phyloP scores from a whole-genome alignment of 106 monocot genomes.

The Acorus calamus region DNA sequence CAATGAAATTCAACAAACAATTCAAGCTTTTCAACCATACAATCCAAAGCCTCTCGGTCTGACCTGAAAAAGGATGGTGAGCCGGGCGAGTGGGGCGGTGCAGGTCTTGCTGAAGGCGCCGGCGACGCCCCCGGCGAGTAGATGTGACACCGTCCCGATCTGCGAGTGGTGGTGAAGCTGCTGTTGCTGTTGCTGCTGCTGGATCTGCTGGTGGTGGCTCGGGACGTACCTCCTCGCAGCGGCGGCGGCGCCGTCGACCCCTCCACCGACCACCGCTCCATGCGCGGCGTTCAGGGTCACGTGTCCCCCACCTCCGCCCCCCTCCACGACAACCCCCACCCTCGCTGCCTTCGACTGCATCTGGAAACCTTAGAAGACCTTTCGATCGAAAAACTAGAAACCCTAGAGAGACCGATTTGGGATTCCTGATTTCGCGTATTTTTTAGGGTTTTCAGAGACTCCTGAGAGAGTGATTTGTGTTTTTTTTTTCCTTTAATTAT shows the following conservation, averaged over 20 bases:
- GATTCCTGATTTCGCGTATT: no score
- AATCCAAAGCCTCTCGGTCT: neutral
- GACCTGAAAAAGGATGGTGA: conserved; percentile 98
- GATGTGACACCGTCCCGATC: conserved; percentile 47
- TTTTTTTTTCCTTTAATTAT: no score
- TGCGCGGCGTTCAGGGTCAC: conserved; percentile 31
- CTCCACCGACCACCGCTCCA: conserved; percentile 9
- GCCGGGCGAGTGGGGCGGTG: conserved; percentile 91
- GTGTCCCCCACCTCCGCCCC: conserved; percentile 10
- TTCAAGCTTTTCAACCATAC: no score
- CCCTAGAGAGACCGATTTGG: neutral
- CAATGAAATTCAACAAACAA: no score
- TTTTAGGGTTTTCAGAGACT: no score
- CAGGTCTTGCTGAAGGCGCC: conserved; percentile 98
- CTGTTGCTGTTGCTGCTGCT: conserved; percentile 17
- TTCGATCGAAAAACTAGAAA: neutral
- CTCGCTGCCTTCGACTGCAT: conserved; percentile 44
- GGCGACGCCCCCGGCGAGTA: conserved; percentile 76
- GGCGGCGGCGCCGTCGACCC: conserved; percentile 12
- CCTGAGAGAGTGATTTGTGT: no score
- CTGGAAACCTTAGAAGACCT: conserved; percentile 3
- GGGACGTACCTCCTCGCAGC: conserved; percentile 26
- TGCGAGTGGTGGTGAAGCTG: conserved; percentile 47
- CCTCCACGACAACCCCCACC: conserved; percentile 18
- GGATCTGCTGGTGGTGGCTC: conserved; percentile 1